Conservation (phyloP, 2,329 filamentous ascomycete species). For the Ophiostoma novo-ulmi region DNA sequence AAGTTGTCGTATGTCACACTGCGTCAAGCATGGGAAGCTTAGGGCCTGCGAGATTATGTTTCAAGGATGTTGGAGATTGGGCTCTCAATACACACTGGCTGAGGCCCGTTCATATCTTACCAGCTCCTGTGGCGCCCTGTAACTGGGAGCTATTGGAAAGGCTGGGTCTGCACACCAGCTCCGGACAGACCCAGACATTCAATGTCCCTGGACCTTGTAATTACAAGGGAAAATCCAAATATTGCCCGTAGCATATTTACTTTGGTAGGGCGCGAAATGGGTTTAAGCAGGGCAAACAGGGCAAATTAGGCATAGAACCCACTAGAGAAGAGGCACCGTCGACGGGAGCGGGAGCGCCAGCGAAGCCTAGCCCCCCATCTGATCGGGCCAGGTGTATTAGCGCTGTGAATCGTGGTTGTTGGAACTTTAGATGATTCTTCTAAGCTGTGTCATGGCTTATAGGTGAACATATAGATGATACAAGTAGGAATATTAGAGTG, state of each 20-base stretch:
- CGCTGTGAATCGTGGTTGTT: neutral
- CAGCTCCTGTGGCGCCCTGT: neutral
- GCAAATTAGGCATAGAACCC: conserved; percentile 14
- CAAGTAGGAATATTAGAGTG: neutral
- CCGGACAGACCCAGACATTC: neutral
- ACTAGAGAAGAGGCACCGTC: conserved; percentile 13
- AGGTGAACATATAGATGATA: neutral
- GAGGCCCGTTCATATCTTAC: neutral
- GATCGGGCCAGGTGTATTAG: neutral
- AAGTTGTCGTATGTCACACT: neutral
- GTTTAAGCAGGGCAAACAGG: neutral
- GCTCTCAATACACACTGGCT: neutral
- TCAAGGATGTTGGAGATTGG: neutral
- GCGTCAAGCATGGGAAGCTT: neutral
- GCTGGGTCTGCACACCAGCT: neutral
- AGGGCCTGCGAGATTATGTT: neutral
- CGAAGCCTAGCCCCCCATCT: conserved; percentile 15
- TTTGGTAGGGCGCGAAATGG: neutral
- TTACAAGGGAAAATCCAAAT: neutral
- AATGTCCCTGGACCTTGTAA: conserved; percentile 15
- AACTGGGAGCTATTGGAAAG: neutral
- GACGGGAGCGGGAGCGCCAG: conserved; percentile 25
- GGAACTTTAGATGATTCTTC: neutral
- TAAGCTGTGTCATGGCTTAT: neutral
- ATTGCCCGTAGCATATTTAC: neutral